Conservation (phyloP, 2,329 filamentous ascomycete genomes). For the Trichoderma endophyticum region DNA sequence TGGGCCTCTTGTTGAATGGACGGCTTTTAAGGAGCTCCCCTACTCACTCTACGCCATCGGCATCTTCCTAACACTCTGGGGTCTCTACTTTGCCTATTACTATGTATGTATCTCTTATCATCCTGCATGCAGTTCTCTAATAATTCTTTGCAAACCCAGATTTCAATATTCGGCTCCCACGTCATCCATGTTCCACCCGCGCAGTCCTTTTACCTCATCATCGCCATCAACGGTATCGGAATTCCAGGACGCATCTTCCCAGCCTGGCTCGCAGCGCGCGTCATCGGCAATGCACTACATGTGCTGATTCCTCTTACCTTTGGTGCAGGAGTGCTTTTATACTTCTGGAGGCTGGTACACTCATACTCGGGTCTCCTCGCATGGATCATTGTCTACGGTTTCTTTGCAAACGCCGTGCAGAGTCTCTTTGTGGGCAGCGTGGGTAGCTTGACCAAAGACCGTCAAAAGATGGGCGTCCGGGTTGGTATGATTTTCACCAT, state of each 20-base stretch:
- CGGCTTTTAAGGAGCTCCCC: background rate
- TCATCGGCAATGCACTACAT: background rate
- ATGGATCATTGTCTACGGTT: background rate
- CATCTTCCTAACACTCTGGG: background rate
- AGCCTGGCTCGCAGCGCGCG: background rate
- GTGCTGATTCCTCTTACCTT: background rate
- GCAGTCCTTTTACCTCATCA: background rate
- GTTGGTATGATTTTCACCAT: background rate
- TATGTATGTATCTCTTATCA: background rate
- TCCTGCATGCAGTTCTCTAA: fast-evolving
- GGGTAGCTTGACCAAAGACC: background rate
- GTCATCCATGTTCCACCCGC: background rate
- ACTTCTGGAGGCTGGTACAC: background rate
- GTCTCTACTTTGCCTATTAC: background rate
- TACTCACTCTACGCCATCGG: background rate
- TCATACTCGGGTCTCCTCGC: background rate
- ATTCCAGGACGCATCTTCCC: background rate
- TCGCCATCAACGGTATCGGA: background rate
- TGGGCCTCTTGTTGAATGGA: background rate
- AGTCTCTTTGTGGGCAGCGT: background rate
- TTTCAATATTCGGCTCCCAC: background rate
- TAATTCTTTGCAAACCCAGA: background rate
- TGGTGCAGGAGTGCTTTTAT: background rate
- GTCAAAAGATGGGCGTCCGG: background rate
- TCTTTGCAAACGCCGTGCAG: background rate